These are phyloP conservation scores for Theobroma cacao DNA, from an alignment of 345 rosid species.

Conservation along the genomic window DNA sequence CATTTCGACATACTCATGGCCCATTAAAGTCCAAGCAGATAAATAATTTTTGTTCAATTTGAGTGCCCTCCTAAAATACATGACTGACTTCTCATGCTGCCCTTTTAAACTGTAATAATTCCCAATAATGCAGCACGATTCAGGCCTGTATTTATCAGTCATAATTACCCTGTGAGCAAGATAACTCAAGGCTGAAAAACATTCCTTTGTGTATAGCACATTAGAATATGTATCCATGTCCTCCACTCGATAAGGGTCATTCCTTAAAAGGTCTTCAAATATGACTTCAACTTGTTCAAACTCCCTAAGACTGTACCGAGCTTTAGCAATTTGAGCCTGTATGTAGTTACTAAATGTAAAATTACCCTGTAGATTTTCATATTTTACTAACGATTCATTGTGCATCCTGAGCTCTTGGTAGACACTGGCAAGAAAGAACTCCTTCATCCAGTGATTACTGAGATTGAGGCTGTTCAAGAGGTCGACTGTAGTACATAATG, in stretches of 20 bases:
- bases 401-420: slow-evolving; percentile 94
- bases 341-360: slow-evolving; percentile 82
- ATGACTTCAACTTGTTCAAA: slow-evolving; percentile 94
- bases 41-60: slow-evolving; percentile 82
- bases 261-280: slow-evolving; percentile 84
- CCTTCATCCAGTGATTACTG: slow-evolving; percentile 95
- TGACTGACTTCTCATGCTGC: slow-evolving; percentile 86
- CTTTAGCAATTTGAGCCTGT: slow-evolving; percentile 95
- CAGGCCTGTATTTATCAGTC: slow-evolving; percentile 94
- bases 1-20: slow-evolving; percentile 97
- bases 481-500: slow-evolving; percentile 68
- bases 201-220: slow-evolving; percentile 91
- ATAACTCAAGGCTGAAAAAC: slow-evolving; percentile 79
- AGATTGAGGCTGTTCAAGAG: slow-evolving; percentile 69
- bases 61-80: slow-evolving; percentile 96
- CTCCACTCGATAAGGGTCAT: slow-evolving; percentile 83
- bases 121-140: slow-evolving; percentile 95
- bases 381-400: slow-evolving; percentile 69
- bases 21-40: slow-evolving; percentile 99
- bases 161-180: slow-evolving; percentile 86
- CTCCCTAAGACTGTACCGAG: slow-evolving; percentile 84
- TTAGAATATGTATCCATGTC: slow-evolving; percentile 98
- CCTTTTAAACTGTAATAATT: slow-evolving; percentile 97
- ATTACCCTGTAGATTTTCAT: slow-evolving; percentile 64
- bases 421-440: slow-evolving; percentile 82